A percentile compares a stretch with the other conserved stretches of the same genome.
Conservation (phyloP, 2,329 filamentous ascomycete species). For the Aspergillus fumigatus region DNA sequence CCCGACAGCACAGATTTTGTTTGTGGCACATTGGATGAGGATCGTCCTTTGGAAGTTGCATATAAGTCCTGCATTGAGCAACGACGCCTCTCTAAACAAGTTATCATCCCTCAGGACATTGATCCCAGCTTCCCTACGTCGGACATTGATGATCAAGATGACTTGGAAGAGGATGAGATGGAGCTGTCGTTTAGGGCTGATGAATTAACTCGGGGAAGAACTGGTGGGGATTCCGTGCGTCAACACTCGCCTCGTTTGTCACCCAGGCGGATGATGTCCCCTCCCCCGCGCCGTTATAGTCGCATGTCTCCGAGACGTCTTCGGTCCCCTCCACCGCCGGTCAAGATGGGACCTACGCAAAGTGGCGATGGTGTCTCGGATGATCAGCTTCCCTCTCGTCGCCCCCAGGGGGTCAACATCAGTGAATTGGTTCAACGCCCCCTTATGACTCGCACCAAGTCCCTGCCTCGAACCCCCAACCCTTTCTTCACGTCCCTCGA, state of each 20-base stretch:
- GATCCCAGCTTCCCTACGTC: slow-evolving; percentile 96
- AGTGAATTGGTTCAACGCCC: slow-evolving; percentile 58
- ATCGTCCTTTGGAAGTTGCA: slow-evolving; percentile 87
- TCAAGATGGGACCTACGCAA: slow-evolving; percentile 44
- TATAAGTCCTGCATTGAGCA: slow-evolving; percentile 82
- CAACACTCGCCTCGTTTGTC: slow-evolving; percentile 55
- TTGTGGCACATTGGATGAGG: slow-evolving; percentile 95
- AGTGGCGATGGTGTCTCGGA: slow-evolving; percentile 38
- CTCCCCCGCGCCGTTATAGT: slow-evolving; percentile 47
- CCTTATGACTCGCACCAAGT: slow-evolving; percentile 72
- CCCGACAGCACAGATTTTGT: slow-evolving; percentile 98
- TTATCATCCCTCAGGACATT: slow-evolving; percentile 87
- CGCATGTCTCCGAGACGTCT: slow-evolving; percentile 60
- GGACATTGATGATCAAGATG: slow-evolving; percentile 81
- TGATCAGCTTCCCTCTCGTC: slow-evolving; percentile 40
- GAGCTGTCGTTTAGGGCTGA: slow-evolving; percentile 47
- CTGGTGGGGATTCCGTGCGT: slow-evolving; percentile 43
- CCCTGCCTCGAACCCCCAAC: slow-evolving; percentile 73
- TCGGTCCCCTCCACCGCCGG: slow-evolving; percentile 66
- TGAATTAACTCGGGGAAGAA: slow-evolving; percentile 43
- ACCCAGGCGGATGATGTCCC: slow-evolving; percentile 58
- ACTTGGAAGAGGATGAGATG: slow-evolving; percentile 60
- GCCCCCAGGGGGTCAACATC: slow-evolving; percentile 49
- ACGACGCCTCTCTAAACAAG: slow-evolving; percentile 74
- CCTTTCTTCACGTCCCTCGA: slow-evolving; percentile 53